A percentile compares a stretch with the other conserved stretches of the same genome.
Conservation (phyloP, 768 basidiomycete genomes). For the Leccinum boreale region DNA sequence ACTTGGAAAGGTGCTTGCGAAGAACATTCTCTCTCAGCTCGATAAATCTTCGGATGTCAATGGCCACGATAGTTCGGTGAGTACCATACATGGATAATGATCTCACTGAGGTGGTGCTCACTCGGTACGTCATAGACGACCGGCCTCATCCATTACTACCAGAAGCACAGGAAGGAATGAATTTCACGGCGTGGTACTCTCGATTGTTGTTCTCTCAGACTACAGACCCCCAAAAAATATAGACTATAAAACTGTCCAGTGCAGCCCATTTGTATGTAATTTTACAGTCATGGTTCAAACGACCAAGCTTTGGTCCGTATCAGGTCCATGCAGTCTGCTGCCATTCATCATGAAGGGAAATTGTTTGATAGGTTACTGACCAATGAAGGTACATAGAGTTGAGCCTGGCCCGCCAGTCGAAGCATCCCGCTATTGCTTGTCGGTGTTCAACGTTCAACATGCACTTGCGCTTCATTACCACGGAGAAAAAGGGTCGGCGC, state of each 20-base stretch:
- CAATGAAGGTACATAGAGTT: not conserved
- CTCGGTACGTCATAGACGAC: conserved; percentile 59
- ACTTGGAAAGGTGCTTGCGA: conserved; percentile 95
- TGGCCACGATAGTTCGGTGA: conserved; percentile 84
- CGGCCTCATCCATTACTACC: conserved; percentile 95
- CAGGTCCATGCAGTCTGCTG: not conserved
- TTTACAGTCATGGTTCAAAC: not conserved
- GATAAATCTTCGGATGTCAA: conserved; percentile 72
- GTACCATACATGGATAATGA: conserved; percentile 7
- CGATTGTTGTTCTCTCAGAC: not conserved
- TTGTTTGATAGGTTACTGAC: not conserved
- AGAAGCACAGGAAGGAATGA: conserved; percentile 80
- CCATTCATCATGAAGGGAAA: not conserved
- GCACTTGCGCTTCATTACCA: no score
- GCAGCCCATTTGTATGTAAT: conserved; percentile 8
- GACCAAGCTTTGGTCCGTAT: not conserved
- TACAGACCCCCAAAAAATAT: not conserved
- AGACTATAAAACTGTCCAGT: conserved; percentile 1
- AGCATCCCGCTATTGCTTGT: not conserved
- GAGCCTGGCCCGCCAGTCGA: not conserved
- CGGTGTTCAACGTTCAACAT: no score
- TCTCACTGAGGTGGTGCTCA: conserved; percentile 3
- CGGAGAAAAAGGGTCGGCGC: no score
- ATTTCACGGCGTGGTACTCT: not conserved
- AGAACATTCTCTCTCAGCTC: conserved; percentile 90